These are phyloP conservation scores for Trichoderma cornu-damae DNA, from an alignment of 2,329 filamentous ascomycete species.

Conservation along the genomic window DNA sequence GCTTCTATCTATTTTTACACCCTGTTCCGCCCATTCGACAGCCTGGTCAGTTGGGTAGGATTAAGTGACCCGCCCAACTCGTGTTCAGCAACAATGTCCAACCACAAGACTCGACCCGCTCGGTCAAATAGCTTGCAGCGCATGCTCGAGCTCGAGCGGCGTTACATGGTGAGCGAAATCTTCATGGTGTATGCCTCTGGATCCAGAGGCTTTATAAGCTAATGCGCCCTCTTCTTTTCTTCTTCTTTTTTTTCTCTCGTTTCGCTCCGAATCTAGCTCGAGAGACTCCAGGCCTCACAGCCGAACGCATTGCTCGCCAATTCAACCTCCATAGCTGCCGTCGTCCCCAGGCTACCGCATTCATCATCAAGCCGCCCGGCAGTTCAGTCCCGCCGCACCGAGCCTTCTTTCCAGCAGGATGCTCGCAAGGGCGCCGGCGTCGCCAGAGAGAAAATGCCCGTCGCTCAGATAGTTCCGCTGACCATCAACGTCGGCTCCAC, in stretches of 20 bases:
- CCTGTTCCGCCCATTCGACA: background rate
- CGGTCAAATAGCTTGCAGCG: constrained; percentile 49
- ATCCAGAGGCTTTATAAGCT: background rate
- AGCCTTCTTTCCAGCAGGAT: constrained; percentile 11
- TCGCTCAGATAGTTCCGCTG: constrained; percentile 17
- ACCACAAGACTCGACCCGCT: constrained; percentile 20
- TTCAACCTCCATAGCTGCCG: background rate
- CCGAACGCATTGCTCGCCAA: background rate
- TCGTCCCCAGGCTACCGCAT: background rate
- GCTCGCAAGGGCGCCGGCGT: background rate
- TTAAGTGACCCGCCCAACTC: constrained; percentile 2
- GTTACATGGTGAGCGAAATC: constrained; percentile 49
- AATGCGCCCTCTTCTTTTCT: background rate
- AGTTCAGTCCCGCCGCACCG: constrained; percentile 19
- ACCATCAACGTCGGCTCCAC: constrained; percentile 20
- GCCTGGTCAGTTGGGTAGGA: background rate
- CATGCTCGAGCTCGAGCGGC: constrained; percentile 57
- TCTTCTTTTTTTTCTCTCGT: too few relatives aligned
- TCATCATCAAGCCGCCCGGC: constrained; percentile 16
- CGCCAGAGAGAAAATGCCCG: constrained; percentile 13
- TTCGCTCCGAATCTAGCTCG: constrained; percentile 24
- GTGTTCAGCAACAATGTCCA: constrained; percentile 13
- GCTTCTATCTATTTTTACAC: constrained; percentile 17
- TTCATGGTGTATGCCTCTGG: background rate
- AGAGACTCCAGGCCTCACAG: constrained; percentile 21